Percentiles rank a stretch among this genome's conserved stretches.
Conservation (phyloP, 2,329 filamentous ascomycete genomes). For the Ophiostoma sp. region DNA sequence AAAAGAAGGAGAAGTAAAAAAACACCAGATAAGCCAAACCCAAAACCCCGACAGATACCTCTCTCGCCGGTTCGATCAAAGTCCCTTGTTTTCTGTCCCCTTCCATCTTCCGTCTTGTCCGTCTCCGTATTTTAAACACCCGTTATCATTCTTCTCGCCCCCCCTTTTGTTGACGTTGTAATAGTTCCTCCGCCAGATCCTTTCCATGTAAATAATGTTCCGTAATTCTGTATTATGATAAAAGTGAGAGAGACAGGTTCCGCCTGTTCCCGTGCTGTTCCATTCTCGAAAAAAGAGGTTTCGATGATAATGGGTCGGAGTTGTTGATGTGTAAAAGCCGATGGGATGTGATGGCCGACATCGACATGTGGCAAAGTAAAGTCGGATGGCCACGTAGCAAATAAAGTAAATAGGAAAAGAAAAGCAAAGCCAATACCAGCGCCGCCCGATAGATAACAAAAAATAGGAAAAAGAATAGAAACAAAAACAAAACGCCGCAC, state of each 20-base stretch:
- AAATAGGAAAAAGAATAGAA: not conserved
- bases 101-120: not conserved
- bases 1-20: not conserved
- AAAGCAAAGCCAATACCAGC: not conserved
- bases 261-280: not conserved
- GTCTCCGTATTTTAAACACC: not conserved
- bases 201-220: not conserved
- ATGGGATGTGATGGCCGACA: not conserved
- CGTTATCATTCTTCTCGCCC: not conserved
- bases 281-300: not conserved
- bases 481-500: conserved; percentile 1
- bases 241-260: not conserved
- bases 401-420: not conserved
- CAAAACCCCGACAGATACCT: not conserved
- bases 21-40: not conserved
- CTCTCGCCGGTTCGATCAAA: not conserved
- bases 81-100: not conserved
- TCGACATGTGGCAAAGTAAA: not conserved
- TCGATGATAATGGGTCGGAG: not conserved
- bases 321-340: not conserved
- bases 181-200: not conserved
- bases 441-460: not conserved
- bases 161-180: not conserved
- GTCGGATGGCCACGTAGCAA: not conserved
- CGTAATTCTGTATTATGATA: conserved; percentile 7